Evolutionary conservation across 495 filamentous ascomycete genomes (phyloP), one percentile per base, ranked within the genome.

Genomic region (Cairneyella variabilis): DNA sequence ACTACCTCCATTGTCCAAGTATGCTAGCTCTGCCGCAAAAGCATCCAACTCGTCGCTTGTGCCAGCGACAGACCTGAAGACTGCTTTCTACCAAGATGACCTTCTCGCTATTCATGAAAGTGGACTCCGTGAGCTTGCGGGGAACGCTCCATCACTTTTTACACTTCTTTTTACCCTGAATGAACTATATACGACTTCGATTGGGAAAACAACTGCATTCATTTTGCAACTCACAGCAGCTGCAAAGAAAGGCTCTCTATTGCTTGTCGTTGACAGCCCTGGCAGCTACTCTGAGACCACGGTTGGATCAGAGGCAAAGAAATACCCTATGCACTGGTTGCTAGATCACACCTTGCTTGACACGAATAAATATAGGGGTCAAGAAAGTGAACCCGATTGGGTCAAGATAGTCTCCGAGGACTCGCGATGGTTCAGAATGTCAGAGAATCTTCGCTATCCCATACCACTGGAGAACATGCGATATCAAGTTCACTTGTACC

Each of bases 91-190:
- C 14, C 80, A 82, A 48, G 59, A 72, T 6, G 86, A 96, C 64
- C 69, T 89, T 16, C 77, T 97, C 1, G 51, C 66, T 4, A 56
- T 83, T 0, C 57, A 67, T 2, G 67, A 71, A 8, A 51, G 65
- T 0, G 63, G 67, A 0, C 65, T 89, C 3, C 39, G 60, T 10
- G 45, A 60, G 9, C 36, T 82, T 0, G 50, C 83, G 1, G 62
- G 60, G 0, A 18, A 20, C 32, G 8, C 38, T 18, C 69, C 72
- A 1, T 49, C 45, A 7, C 40, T 97, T 0, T 73, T 93, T 3
- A 96, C 93, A 0, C 68, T 97, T 0, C 83, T 97, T 69, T 97
- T 97, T 76, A 96, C 91, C 0, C 79, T 97, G n/a, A 97, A 97
- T 66, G 93, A 98, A 69, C 84, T 98, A 3, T 97, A 96, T 72